These are phyloP conservation scores for Nidularia sp. DNA, from an alignment of 768 basidiomycete genomes.

Conservation along the genomic window DNA sequence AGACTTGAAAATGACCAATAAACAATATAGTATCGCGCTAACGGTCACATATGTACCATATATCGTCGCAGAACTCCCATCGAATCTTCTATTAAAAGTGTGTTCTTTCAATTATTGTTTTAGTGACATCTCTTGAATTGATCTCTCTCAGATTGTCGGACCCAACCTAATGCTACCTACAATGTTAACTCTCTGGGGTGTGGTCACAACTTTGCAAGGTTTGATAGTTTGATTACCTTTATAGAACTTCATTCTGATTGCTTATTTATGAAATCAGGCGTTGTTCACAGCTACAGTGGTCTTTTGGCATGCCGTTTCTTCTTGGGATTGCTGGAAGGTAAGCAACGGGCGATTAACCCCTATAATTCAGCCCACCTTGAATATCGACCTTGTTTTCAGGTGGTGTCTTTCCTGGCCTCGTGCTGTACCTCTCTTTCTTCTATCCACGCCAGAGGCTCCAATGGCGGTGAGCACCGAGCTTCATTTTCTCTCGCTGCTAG, in stretches of 20 bases:
- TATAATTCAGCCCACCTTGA: background rate
- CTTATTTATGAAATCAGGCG: conserved; percentile 22
- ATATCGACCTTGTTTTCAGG: conserved; percentile 8
- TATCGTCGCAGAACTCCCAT: conserved; percentile 56
- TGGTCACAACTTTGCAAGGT: conserved; percentile 63
- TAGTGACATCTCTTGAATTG: background rate
- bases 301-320: conserved; percentile 48
- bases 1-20: conserved; percentile 44
- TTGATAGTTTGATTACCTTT: conserved; percentile 2
- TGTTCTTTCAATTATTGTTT: conserved; percentile 2
- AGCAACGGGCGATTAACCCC: background rate
- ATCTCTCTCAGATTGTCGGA: conserved; percentile 35
- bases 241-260: background rate
- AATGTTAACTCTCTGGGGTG: conserved; percentile 65
- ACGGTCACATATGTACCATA: conserved; percentile 52
- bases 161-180: conserved; percentile 56
- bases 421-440: conserved; percentile 54
- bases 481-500: background rate
- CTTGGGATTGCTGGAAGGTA: conserved; percentile 47
- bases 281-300: conserved; percentile 39
- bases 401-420: conserved; percentile 54
- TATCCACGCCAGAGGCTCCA: conserved; percentile 48
- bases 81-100: conserved; percentile 56
- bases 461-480: conserved; percentile 29
- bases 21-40: conserved; percentile 46